These are phyloP conservation scores for Epipyxis sp. DNA, from an alignment of 108 stramenopile species.

Conservation along the genomic window DNA sequence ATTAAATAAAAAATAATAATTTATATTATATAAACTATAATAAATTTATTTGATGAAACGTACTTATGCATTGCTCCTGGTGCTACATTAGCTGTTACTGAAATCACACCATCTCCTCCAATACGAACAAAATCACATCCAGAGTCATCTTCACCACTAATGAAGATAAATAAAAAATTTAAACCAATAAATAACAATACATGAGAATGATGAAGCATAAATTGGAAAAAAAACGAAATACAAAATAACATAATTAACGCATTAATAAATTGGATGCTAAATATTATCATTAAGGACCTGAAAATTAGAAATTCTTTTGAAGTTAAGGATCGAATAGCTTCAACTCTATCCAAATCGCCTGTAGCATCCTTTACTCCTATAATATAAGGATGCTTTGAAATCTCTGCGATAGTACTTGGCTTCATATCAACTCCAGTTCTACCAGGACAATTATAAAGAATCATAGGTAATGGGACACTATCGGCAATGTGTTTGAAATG, in stretches of 20 bases:
- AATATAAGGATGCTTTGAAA: slow-evolving; percentile 64
- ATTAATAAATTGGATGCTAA: too few relatives aligned
- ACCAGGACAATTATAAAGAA: slow-evolving; percentile 87
- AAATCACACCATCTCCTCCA: slow-evolving; percentile 86
- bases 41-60: background rate
- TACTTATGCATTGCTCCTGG: slow-evolving; percentile 61
- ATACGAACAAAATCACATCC: slow-evolving; percentile 66
- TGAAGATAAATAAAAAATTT: too few relatives aligned
- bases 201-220: background rate
- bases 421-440: slow-evolving; percentile 63
- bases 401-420: slow-evolving; percentile 63
- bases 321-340: slow-evolving; percentile 46
- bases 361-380: slow-evolving; percentile 80
- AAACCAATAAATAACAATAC: too few relatives aligned
- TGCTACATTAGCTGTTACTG: slow-evolving; percentile 77
- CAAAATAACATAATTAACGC: too few relatives aligned
- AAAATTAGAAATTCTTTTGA: slow-evolving; percentile 67
- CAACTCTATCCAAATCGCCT: slow-evolving; percentile 65
- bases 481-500: slow-evolving; percentile 73
- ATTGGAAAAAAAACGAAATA: too few relatives aligned
- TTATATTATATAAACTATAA: too few relatives aligned
- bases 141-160: slow-evolving; percentile 81
- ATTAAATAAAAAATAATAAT: background rate
- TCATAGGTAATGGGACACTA: slow-evolving; percentile 69
- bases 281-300: too few relatives aligned